Percentiles rank a stretch among this genome's conserved stretches.
Evolutionary conservation across 305 asterid species (phyloP).

Genomic region (Ajuga reptans): DNA sequence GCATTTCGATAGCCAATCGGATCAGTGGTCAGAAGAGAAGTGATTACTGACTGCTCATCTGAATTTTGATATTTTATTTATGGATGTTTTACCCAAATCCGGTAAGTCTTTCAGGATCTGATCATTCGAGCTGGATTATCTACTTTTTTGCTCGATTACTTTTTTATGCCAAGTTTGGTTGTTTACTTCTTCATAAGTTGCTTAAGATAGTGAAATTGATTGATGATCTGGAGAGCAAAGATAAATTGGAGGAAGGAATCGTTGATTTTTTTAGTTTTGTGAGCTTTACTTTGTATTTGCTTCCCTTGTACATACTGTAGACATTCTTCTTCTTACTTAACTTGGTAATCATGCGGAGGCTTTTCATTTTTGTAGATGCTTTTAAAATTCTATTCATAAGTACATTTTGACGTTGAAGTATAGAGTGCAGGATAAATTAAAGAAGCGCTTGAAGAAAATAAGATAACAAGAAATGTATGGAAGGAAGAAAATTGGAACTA

Average conservation of each 20-base stretch:
- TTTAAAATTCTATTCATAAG: not conserved
- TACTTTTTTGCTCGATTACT: not conserved
- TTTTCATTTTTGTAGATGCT: conserved; percentile 6
- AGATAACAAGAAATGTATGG: not conserved
- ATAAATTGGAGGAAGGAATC: conserved; percentile 17
- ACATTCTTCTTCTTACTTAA: not conserved
- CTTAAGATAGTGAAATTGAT: conserved; percentile 17
- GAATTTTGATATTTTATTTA: not conserved
- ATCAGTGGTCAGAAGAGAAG: conserved; percentile 19
- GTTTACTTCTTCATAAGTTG: conserved; percentile 26
- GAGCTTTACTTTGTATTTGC: not conserved
- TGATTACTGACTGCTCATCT: conserved; percentile 12
- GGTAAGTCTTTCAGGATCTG: not conserved
- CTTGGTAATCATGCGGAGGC: not conserved
- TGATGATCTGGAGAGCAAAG: conserved; percentile 33
- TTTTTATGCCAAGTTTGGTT: conserved; percentile 9
- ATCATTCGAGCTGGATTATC: conserved; percentile 8
- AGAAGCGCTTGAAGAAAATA: not conserved
- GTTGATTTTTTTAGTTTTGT: conserved; percentile 22
- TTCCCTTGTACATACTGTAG: conserved; percentile 17
- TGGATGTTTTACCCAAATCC: not conserved
- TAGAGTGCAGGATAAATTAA: not conserved
- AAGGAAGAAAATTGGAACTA: not conserved
- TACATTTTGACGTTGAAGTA: not conserved
- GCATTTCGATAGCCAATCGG: conserved; percentile 20